phyloP scores from a whole-genome alignment of 2,329 filamentous ascomycete genomes.

The Fusarium globosum region DNA sequence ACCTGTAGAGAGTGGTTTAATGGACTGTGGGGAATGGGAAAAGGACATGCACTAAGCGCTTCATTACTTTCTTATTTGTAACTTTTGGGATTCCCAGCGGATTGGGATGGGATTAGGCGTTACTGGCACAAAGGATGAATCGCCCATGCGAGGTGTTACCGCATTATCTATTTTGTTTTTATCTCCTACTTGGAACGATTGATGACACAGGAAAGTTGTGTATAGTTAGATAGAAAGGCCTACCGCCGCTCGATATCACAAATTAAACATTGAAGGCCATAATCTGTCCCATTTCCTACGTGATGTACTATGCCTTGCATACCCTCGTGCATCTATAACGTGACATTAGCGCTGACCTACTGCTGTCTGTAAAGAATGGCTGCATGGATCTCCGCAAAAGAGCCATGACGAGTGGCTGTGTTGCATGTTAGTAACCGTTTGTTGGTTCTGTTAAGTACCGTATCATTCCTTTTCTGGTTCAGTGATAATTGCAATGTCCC shows the following conservation, averaged over 20 bases:
- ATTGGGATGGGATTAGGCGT: conserved; percentile 41
- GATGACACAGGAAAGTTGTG: conserved; percentile 45
- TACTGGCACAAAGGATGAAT: conserved; percentile 35
- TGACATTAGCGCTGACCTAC: conserved; percentile 6
- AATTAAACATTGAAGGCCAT: conserved; percentile 32
- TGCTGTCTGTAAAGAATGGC: not conserved
- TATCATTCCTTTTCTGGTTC: not conserved
- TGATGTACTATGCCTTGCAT: not conserved
- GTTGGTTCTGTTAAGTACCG: not conserved
- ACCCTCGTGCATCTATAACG: not conserved
- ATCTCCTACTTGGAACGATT: conserved; percentile 37
- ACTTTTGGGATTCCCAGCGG: conserved; percentile 34
- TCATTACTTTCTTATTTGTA: conserved; percentile 39
- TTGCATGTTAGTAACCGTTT: not conserved
- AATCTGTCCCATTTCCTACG: not conserved
- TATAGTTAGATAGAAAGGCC: conserved; percentile 46
- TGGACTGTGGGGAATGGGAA: not conserved
- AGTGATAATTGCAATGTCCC: conserved; percentile 6
- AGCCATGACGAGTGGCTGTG: not conserved
- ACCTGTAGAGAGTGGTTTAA: conserved; percentile 41
- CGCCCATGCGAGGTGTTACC: conserved; percentile 29
- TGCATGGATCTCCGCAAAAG: not conserved
- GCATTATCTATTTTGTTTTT: conserved; percentile 40
- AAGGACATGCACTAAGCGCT: conserved; percentile 40
- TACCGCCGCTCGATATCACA: conserved; percentile 42